Base-by-base conservation (phyloP, 192 early-diverging fungal genomes). In the Polychytrium aggregatum region DNA sequence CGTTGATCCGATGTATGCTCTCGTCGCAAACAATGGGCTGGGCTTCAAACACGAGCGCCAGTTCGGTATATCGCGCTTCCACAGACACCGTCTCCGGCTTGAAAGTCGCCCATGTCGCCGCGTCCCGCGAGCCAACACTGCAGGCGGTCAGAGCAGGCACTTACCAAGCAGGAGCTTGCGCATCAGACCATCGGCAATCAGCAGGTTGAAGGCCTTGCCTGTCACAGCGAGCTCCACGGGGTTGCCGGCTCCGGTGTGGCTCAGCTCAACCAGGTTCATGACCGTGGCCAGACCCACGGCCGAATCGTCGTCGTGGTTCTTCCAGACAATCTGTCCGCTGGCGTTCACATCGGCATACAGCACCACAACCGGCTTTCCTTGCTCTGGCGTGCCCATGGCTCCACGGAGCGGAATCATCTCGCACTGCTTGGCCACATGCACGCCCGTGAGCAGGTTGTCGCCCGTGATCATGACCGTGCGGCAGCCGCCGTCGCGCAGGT, bases 391-490 rank as follows among this genome's bases (percentile, higher is more conserved):
- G n/a, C n/a, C n/a, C n/a, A n/a, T n/a, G n/a, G n/a, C n/a, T n/a
- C n/a, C n/a, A n/a, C n/a, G n/a, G 6, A 82, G 43, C 8, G 54
- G 49, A 37, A 83, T 66, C 72, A 89, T 72, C 2, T 81, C 79
- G 39, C 74, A 79, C 47, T 72, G 57, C 24, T 74, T 71, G 22
- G 78, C 83, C 55, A 89, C 78, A 45, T 71, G 84, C 10, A 82
- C 67, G 26, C 74, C 85, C 7, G 84, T 89, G 33, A 79, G 64
- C 8, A 77, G 81, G 3, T 81, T 82, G 60, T 89, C 87, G 37
- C 87, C 87, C 1, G 87, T 87, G 42, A 89, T 80, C 87, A 89
- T 89, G 10, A 89, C 81, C 0, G 72, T 70, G 18, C 87, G 71
- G 8, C 72, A 75, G 28, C 70, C 79, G 14, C 83, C 87, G 11